These are phyloP conservation scores for Neofusicoccum cordaticola DNA, from an alignment of 2,329 filamentous ascomycete species.

Conservation along the genomic window DNA sequence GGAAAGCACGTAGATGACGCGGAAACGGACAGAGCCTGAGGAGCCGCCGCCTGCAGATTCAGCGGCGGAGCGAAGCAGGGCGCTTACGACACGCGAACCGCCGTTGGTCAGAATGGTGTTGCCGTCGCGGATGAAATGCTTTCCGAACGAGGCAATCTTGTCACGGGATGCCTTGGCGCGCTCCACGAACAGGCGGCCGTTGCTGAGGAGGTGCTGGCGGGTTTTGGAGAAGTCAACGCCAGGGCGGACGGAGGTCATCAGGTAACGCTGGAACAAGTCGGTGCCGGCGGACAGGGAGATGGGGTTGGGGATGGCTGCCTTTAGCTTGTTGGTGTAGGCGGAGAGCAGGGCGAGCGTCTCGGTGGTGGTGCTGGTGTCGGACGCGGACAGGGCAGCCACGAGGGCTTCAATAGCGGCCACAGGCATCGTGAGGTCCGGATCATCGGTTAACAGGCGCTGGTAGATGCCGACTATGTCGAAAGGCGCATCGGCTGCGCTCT, in stretches of 20 bases:
- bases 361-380: constrained; percentile 80
- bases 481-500: constrained; percentile 17
- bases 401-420: constrained; percentile 91
- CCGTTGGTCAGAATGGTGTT: constrained; percentile 87
- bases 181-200: constrained; percentile 81
- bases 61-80: constrained; percentile 70
- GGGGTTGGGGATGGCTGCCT: constrained; percentile 76
- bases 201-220: constrained; percentile 77
- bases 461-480: constrained; percentile 64
- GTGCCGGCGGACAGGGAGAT: constrained; percentile 91
- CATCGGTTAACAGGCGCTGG: constrained; percentile 60
- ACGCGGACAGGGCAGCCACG: constrained; percentile 78
- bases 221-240: constrained; percentile 76
- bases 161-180: constrained; percentile 82
- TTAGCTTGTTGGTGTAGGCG: constrained; percentile 73
- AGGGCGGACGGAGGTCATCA: constrained; percentile 67
- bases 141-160: constrained; percentile 76
- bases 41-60: constrained; percentile 48
- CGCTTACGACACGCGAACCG: constrained; percentile 78
- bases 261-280: constrained; percentile 91
- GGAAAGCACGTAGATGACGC: constrained; percentile 67
- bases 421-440: constrained; percentile 89
- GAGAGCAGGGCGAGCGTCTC: constrained; percentile 88
- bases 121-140: constrained; percentile 74
- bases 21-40: constrained; percentile 64